A percentile compares a stretch with the other conserved stretches of the same genome.
Evolutionary conservation across 805 yeast genomes (phyloP).

Genomic region (Zygosaccharomyces gambellarensis): DNA sequence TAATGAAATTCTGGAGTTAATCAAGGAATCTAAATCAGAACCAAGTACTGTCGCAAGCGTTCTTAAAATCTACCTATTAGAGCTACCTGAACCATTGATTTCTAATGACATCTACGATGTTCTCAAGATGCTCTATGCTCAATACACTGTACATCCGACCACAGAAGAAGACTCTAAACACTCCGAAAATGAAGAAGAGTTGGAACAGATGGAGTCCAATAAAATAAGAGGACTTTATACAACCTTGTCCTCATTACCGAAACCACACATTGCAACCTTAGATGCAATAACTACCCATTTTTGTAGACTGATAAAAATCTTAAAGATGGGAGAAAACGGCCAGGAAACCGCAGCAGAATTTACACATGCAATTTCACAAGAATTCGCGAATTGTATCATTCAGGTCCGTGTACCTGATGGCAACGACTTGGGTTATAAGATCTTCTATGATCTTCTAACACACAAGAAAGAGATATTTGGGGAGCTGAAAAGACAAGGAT

Average conservation of each 20-base stretch:
- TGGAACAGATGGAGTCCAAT: slow-evolving; percentile 16
- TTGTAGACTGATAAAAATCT: slow-evolving; percentile 52
- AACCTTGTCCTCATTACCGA: slow-evolving; percentile 60
- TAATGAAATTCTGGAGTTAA: slow-evolving; percentile 31
- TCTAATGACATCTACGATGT: slow-evolving; percentile 62
- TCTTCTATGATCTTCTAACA: slow-evolving; percentile 57
- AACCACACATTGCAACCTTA: slow-evolving; percentile 69
- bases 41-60: slow-evolving; percentile 64
- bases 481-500: slow-evolving; percentile 44
- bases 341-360: slow-evolving; percentile 38
- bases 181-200: background rate
- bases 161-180: background rate
- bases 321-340: slow-evolving; percentile 41
- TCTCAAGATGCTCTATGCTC: slow-evolving; percentile 59
- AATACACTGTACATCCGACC: slow-evolving; percentile 36
- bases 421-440: slow-evolving; percentile 54
- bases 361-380: slow-evolving; percentile 50
- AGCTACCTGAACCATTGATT: slow-evolving; percentile 72
- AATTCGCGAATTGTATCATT: slow-evolving; percentile 55
- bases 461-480: slow-evolving; percentile 60
- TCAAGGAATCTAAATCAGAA: slow-evolving; percentile 34
- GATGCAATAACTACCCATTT: slow-evolving; percentile 78
- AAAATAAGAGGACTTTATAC: slow-evolving; percentile 63
- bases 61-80: slow-evolving; percentile 67
- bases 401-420: slow-evolving; percentile 45